Base-by-base conservation (phyloP, 2,329 filamentous ascomycete species). In the Cercospora berteroae region DNA sequence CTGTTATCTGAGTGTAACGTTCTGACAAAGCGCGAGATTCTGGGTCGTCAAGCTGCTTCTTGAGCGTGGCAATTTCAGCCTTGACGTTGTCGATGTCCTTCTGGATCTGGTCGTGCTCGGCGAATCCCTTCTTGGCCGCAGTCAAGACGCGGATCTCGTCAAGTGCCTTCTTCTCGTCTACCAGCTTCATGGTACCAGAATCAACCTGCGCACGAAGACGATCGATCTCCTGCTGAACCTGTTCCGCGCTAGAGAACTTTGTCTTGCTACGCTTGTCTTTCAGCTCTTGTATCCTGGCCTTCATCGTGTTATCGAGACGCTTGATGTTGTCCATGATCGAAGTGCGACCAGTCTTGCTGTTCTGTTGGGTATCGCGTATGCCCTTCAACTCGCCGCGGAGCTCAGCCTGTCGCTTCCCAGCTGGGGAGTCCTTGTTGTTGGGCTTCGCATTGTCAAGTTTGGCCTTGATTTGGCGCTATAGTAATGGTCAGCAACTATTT, bases 161-260 rank as follows among this genome's bases (percentile, higher is more conserved):
- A 20, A 98, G 85, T 8, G 92, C 89, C 87, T 97, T 98, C 86
- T 93, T 96, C 87, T 98, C 95, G 75, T 99, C 95, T 10, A 98
- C 95, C 61, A 99, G 84, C 83, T 94, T 96, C 90, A 99, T 94
- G 79, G 87, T 90, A 71, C 94, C 94, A 39, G 89, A 87, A 79
- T 96, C 92, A 74, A 98, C 93, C 79, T 94, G 87, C 81, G 90
- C 90, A 73, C 97, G 92, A 63, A 97, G 88, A 62, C 85, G 85
- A 68, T 87, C 86, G 74, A 98, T 95, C 81, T 95, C 88, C 70
- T 86, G 85, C 79, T 98, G 93, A 72, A 99, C 83, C 70, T 98
- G 95, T 66, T 97, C 94, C 64, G 88, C 87, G 74, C 85, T 93
- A 87, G 95, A 97, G 88, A 90, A 98, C 63, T 88, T 84, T 69